Conservation (phyloP, 352 stramenopile genomes). For the Pythium rhizo-oryzae region DNA sequence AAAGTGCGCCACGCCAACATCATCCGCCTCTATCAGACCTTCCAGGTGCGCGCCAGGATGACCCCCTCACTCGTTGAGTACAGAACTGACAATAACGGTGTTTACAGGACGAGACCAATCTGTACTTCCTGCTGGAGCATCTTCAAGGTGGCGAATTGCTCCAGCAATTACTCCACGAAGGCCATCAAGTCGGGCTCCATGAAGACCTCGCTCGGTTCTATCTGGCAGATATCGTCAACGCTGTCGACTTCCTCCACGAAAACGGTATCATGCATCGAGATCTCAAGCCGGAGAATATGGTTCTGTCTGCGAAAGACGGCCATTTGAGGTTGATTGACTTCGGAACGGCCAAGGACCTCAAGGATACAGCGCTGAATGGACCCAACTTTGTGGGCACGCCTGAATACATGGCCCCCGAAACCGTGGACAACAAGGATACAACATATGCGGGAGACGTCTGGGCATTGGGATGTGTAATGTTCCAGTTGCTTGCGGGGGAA, state of each 20-base stretch:
- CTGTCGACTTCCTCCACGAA: conserved; percentile 93
- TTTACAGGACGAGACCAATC: conserved; percentile 80
- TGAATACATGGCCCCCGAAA: conserved; percentile 89
- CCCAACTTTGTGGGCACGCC: conserved; percentile 89
- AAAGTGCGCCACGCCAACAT: conserved; percentile 91
- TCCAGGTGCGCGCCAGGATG: conserved; percentile 64
- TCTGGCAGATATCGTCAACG: conserved; percentile 87
- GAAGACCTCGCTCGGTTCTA: conserved; percentile 88
- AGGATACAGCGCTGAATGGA: conserved; percentile 60
- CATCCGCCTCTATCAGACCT: conserved; percentile 95
- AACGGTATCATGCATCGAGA: conserved; percentile 93
- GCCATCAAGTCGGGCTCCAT: conserved; percentile 71
- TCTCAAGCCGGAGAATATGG: conserved; percentile 97
- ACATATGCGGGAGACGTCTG: conserved; percentile 68
- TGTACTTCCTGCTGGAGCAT: conserved; percentile 98
- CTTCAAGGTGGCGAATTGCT: conserved; percentile 93
- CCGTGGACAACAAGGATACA: conserved; percentile 80
- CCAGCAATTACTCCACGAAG: conserved; percentile 84
- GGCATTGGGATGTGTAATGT: conserved; percentile 79
- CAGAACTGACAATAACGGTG: neutral
- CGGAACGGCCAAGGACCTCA: conserved; percentile 79
- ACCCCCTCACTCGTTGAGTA: too few relatives aligned
- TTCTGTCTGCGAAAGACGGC: conserved; percentile 65
- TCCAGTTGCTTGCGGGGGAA: conserved; percentile 78
- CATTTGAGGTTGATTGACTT: conserved; percentile 87